Evolutionary conservation across 176 grass and related monocot genomes (phyloP).

Genomic region (Puya raimondii): DNA sequence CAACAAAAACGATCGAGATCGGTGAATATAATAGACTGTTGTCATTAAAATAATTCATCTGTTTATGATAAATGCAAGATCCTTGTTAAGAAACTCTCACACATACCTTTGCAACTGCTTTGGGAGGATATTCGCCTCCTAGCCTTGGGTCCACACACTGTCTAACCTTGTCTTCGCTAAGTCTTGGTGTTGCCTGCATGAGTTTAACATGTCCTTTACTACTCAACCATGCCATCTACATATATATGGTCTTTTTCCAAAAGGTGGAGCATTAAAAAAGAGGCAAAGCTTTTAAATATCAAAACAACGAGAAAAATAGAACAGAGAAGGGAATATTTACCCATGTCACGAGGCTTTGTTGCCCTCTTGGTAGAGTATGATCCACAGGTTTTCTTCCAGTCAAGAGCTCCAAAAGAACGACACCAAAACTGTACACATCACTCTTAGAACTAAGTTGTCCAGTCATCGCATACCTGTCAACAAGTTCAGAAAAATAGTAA

Average conservation of each 20-base stretch:
- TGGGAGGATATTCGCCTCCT: constrained; percentile 61
- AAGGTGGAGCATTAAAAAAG: neutral
- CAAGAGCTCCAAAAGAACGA: constrained; percentile 70
- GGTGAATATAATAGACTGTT: too few relatives aligned
- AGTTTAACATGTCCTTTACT: constrained; percentile 16
- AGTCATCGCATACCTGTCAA: constrained; percentile 71
- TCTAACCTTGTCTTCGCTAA: constrained; percentile 78
- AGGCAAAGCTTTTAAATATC: neutral
- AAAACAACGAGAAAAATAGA: neutral
- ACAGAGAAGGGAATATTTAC: constrained; percentile 25
- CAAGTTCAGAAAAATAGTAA: constrained; percentile 11
- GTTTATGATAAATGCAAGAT: neutral
- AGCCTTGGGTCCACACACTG: constrained; percentile 79
- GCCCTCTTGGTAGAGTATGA: constrained; percentile 75
- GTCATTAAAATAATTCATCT: neutral
- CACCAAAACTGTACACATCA: constrained; percentile 76
- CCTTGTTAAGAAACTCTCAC: neutral
- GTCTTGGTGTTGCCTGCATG: constrained; percentile 60
- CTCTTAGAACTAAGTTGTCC: constrained; percentile 82
- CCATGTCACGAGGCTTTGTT: constrained; percentile 83
- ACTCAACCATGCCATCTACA: neutral
- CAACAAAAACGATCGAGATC: too few relatives aligned
- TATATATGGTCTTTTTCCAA: neutral
- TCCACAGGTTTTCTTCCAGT: constrained; percentile 79
- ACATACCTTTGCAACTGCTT: constrained; percentile 72